phyloP scores from a whole-genome alignment of 2,329 filamentous ascomycete species.

The Colletotrichum sp. region DNA sequence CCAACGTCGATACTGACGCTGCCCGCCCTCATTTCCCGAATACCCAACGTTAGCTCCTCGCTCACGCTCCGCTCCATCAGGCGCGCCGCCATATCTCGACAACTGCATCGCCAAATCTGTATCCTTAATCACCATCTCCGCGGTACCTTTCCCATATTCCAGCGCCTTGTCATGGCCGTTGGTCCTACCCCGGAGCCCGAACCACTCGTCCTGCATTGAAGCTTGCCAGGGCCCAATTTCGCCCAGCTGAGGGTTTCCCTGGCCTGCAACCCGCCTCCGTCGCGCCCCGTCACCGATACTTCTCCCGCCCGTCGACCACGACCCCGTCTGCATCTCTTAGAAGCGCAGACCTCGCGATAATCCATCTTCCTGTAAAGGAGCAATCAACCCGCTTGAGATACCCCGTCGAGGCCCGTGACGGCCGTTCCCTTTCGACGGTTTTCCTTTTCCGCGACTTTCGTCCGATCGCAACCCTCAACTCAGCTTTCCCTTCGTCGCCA shows the following conservation, averaged over 20 bases:
- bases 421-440: background rate
- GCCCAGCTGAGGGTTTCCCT: constrained; percentile 13
- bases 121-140: constrained; percentile 8
- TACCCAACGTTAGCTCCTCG: background rate
- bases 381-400: background rate
- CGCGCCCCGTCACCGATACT: constrained; percentile 11
- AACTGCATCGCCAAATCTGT: constrained; percentile 5
- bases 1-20: constrained; percentile 13
- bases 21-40: constrained; percentile 17
- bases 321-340: background rate
- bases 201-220: constrained; percentile 12
- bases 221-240: constrained; percentile 14
- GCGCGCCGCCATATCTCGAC: constrained; percentile 1
- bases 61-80: background rate
- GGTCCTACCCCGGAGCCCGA: constrained; percentile 3
- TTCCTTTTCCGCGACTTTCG: constrained; percentile 3
- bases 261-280: constrained; percentile 1
- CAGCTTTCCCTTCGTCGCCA: constrained; percentile 18
- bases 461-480: constrained; percentile 11
- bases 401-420: constrained; percentile 14
- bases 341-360: background rate
- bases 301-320: background rate
- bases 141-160: background rate
- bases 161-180: constrained; percentile 17
- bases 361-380: background rate